Conservation (phyloP, 371 early-diverging fungal species). For the Mycotypha africana region DNA sequence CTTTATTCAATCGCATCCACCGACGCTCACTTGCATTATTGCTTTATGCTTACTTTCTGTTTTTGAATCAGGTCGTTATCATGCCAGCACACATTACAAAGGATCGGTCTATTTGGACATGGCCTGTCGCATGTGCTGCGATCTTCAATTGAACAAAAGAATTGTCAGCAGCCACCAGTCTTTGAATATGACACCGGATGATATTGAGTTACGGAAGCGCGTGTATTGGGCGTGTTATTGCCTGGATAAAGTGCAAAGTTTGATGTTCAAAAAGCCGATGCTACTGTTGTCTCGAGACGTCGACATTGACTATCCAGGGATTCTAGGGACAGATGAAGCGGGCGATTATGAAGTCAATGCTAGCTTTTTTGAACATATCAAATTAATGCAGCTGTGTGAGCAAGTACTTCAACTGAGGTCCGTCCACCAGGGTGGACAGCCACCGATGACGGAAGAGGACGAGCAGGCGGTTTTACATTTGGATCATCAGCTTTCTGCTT, state of each 20-base stretch:
- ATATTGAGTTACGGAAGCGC: conserved; percentile 16
- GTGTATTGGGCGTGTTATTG: conserved; percentile 29
- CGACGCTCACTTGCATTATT: conserved; percentile 21
- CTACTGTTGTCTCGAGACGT: conserved; percentile 13
- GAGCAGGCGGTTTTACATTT: conserved; percentile 18
- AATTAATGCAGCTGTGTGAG: conserved; percentile 24
- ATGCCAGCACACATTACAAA: conserved; percentile 2
- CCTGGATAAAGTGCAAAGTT: conserved; percentile 21
- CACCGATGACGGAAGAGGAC: no score
- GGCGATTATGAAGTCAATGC: conserved; percentile 20
- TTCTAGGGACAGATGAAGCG: conserved; percentile 17
- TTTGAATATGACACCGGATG: conserved; percentile 8
- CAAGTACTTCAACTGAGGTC: conserved; percentile 7
- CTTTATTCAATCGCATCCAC: conserved; percentile 4
- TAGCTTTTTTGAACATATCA: conserved; percentile 25
- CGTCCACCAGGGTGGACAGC: no score
- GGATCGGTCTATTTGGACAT: conserved; percentile 19
- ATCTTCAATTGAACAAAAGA: conserved; percentile 17
- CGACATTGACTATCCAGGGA: conserved; percentile 20
- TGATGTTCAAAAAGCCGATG: conserved; percentile 15
- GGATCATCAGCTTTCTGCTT: conserved; percentile 14
- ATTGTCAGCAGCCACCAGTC: conserved; percentile 10
- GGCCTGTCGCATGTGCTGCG: conserved; percentile 29
- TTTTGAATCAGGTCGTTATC: conserved; percentile 16
- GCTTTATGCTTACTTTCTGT: conserved; percentile 20